Evolutionary conservation across 768 basidiomycete species (phyloP).

Genomic region (Trametes meyenii): DNA sequence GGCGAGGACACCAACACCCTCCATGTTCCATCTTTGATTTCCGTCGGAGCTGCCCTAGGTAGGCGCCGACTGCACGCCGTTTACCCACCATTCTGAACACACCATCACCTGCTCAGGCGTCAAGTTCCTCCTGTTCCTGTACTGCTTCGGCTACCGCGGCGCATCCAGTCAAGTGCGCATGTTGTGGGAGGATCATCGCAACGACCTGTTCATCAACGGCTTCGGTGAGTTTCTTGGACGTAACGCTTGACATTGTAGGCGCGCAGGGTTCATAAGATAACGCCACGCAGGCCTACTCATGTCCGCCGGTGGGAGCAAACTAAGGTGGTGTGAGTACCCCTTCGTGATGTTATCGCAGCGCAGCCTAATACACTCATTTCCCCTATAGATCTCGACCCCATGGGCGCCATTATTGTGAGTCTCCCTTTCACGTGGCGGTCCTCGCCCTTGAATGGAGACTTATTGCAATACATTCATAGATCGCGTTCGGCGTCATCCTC

Average conservation of each 20-base stretch:
- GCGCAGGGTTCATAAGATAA: conserved; percentile 8
- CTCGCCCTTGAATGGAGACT: conserved; percentile 1
- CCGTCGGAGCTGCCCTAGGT: conserved; percentile 85
- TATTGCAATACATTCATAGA: conserved; percentile 46
- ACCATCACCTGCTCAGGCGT: conserved; percentile 52
- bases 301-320: conserved; percentile 80
- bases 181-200: conserved; percentile 97
- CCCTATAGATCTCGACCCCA: conserved; percentile 68
- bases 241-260: conserved; percentile 1
- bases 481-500: conserved; percentile 75
- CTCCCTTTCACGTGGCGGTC: background rate
- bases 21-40: conserved; percentile 80
- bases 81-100: conserved; percentile 1
- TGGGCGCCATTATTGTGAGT: conserved; percentile 74
- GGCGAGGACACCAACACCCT: conserved; percentile 61
- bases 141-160: conserved; percentile 77
- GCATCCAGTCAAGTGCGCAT: conserved; percentile 90
- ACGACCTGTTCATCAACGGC: conserved; percentile 85
- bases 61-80: conserved; percentile 20
- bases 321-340: conserved; percentile 72
- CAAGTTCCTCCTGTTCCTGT: conserved; percentile 86
- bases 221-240: conserved; percentile 51
- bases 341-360: background rate
- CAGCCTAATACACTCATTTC: background rate
- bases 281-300: conserved; percentile 67